Conservation (phyloP, 257 asterid species). For the Anisodus acutangulus region DNA sequence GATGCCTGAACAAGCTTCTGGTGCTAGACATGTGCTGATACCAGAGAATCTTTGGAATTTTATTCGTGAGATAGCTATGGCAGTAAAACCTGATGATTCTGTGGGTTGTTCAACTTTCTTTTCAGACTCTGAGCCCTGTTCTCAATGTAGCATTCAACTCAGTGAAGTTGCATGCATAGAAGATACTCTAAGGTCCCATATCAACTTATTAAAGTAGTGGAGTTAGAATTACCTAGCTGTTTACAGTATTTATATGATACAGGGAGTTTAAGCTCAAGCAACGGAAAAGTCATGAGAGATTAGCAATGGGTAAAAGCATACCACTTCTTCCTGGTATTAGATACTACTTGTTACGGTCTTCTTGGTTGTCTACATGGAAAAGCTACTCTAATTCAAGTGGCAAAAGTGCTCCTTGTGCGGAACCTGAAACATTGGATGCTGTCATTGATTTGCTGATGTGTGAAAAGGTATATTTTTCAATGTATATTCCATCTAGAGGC, state of each 20-base stretch:
- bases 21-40: conserved; percentile 79
- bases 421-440: conserved; percentile 62
- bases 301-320: conserved; percentile 64
- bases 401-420: conserved; percentile 61
- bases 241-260: conserved; percentile 44
- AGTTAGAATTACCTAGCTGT: conserved; percentile 13
- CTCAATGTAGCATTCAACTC: conserved; percentile 67
- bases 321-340: conserved; percentile 57
- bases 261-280: conserved; percentile 90
- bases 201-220: conserved; percentile 34
- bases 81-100: conserved; percentile 76
- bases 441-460: conserved; percentile 70
- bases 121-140: conserved; percentile 75
- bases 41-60: conserved; percentile 91
- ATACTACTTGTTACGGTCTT: conserved; percentile 77
- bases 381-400: conserved; percentile 70
- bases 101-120: conserved; percentile 69
- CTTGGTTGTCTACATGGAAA: conserved; percentile 90
- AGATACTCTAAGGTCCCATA: conserved; percentile 75
- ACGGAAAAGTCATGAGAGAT: conserved; percentile 79
- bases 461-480: conserved; percentile 58
- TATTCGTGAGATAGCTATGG: conserved; percentile 65
- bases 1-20: conserved; percentile 88
- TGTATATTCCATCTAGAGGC: neutral
- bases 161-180: conserved; percentile 83